Evolutionary conservation across 345 rosid genomes (phyloP), one percentile per base, ranked within the genome.

Genomic region (Brassica carinata): DNA sequence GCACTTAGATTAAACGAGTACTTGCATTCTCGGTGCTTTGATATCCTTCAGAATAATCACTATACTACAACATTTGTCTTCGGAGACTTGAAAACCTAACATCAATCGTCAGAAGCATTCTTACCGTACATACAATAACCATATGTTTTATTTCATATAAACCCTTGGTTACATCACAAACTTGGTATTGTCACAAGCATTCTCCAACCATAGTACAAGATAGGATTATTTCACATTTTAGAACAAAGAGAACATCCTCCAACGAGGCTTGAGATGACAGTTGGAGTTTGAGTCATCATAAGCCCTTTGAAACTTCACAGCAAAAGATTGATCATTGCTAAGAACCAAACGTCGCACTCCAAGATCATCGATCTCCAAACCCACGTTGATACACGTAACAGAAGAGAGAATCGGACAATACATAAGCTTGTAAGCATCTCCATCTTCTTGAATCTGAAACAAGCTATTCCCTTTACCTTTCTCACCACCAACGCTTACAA

Each of bases 371-470:
- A 34, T 55, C 75, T 80, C 75, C 58, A 75, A 38, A 51, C 61
- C 48, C 0, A 80, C 79, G 36, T 80, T 51, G 5, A 74, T 18
- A 75, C 76, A 75, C 45, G 75, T 2, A 48, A 64, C 51, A 62
- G 18, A 23, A 15, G 77, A 58, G 45, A 9, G 2, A 18, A 57
- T 6, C 19, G 78, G 78, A 62, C 83, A 79, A 23, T 79, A 73
- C 83, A 73, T 19, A 59, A 79, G 55, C 70, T 79, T 79, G 64
- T 79, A 79, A 65, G 69, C 82, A 19, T 73, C 82, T 29, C 78
- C 82, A 67, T 79, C 74, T 58, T 69, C 34, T 5, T 70, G 67
- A 26, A 80, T 75, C 83, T 70, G 79, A 70, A 80, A 80, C 53
- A 1, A 75, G 62, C 83, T 80, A 64, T 36, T 15, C 36, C 67